phyloP scores from a whole-genome alignment of 2,329 filamentous ascomycete species.

The Magnaporthiopsis incrustans region DNA sequence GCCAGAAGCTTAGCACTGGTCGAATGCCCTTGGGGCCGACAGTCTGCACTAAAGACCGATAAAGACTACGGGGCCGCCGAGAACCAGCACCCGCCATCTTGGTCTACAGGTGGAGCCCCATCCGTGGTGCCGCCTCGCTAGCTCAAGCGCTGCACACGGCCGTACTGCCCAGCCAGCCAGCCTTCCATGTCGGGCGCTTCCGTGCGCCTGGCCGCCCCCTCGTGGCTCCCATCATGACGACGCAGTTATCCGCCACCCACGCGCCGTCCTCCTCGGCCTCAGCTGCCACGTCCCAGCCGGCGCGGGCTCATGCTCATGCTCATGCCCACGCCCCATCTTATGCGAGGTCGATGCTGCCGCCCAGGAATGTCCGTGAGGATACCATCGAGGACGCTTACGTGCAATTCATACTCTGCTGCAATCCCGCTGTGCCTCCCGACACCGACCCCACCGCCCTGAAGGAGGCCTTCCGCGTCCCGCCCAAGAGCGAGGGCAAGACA shows the following conservation, averaged over 20 bases:
- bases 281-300: background rate
- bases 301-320: background rate
- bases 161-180: background rate
- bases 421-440: constrained; percentile 66
- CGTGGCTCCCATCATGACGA: background rate
- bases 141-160: background rate
- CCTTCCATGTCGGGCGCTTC: background rate
- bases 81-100: background rate
- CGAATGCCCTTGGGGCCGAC: background rate
- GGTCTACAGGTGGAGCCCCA: background rate
- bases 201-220: background rate
- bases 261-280: background rate
- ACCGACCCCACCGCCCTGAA: constrained; percentile 64
- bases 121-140: background rate
- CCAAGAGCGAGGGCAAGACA: constrained; percentile 78
- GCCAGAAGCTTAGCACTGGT: background rate
- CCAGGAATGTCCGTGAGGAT: constrained; percentile 26
- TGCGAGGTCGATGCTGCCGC: constrained; percentile 1
- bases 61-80: background rate
- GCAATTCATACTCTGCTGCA: constrained; percentile 82
- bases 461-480: constrained; percentile 69
- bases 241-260: no score
- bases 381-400: constrained; percentile 79
- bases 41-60: background rate
- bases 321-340: background rate